Evolutionary conservation across 306 rosid genomes (phyloP).

Genomic region (Vigna nakashimae): DNA sequence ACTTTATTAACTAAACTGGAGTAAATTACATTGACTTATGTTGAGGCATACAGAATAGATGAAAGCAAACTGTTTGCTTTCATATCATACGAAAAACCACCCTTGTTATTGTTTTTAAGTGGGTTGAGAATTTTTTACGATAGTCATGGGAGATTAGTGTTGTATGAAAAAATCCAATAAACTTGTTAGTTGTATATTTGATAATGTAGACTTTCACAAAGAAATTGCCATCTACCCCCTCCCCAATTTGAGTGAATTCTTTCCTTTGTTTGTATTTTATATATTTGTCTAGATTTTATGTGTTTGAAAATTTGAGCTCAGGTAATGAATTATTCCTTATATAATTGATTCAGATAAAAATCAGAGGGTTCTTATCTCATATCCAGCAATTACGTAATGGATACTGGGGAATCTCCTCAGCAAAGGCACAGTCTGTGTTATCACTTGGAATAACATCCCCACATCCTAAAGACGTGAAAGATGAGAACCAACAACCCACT

Average conservation of each 20-base stretch:
- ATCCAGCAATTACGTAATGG: slow-evolving; percentile 79
- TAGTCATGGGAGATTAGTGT: neutral
- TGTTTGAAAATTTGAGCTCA: slow-evolving; percentile 37
- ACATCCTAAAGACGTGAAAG: slow-evolving; percentile 70
- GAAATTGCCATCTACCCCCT: neutral
- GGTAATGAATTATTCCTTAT: slow-evolving; percentile 31
- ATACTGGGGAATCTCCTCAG: slow-evolving; percentile 85
- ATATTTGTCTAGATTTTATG: slow-evolving; percentile 33
- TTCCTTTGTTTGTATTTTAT: neutral
- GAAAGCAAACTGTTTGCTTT: neutral
- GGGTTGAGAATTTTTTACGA: neutral
- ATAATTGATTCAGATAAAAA: slow-evolving; percentile 75
- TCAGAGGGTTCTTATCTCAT: slow-evolving; percentile 92
- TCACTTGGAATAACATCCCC: slow-evolving; percentile 85
- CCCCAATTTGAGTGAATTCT: neutral
- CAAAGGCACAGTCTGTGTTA: slow-evolving; percentile 70
- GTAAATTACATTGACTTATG: neutral
- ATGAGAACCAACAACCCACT: slow-evolving; percentile 84
- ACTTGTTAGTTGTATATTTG: neutral
- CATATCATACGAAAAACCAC: neutral
- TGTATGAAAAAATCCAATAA: neutral
- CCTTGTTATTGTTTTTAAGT: neutral
- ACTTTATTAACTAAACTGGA: neutral
- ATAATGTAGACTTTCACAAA: neutral
- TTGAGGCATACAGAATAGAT: slow-evolving; percentile 2